Percentiles rank a stretch among this genome's conserved stretches.
Evolutionary conservation across 2,329 filamentous ascomycete species (phyloP).

Genomic region (Coleophoma eucalyptorum): DNA sequence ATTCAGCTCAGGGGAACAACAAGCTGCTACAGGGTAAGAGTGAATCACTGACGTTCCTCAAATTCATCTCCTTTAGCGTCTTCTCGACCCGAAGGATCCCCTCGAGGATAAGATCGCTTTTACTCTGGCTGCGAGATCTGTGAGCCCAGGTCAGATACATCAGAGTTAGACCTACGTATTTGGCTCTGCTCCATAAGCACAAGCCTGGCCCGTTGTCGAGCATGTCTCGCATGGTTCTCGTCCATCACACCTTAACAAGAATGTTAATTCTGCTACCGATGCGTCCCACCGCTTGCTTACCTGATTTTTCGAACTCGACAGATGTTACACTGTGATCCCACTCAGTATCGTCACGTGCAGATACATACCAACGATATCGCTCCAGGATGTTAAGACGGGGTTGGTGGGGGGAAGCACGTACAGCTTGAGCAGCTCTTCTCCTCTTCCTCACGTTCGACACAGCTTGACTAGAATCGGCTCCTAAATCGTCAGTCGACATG

Average conservation of each 20-base stretch:
- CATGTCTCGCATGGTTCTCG: conserved; percentile 35
- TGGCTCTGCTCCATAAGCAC: conserved; percentile 25
- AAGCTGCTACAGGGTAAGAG: not conserved
- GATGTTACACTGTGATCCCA: conserved; percentile 37
- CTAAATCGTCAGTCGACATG: not conserved
- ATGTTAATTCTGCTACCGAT: not conserved
- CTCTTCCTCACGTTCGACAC: not conserved
- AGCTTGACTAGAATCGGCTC: not conserved
- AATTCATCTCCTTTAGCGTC: conserved; percentile 39
- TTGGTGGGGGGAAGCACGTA: conserved; percentile 9
- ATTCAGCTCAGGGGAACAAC: not conserved
- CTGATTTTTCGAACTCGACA: conserved; percentile 44
- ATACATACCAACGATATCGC: not conserved
- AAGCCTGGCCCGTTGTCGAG: conserved; percentile 18
- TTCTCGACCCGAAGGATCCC: conserved; percentile 43
- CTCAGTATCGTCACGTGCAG: not conserved
- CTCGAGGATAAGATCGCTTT: conserved; percentile 47
- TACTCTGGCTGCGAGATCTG: conserved; percentile 34
- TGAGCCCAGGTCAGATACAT: not conserved
- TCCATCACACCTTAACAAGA: conserved; percentile 39
- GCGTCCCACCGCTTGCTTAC: conserved; percentile 19
- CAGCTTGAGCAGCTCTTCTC: conserved; percentile 22
- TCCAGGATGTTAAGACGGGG: not conserved
- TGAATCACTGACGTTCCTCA: conserved; percentile 1
- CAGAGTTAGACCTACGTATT: conserved; percentile 17